Evolutionary conservation across 2,329 filamentous ascomycete genomes (phyloP), one percentile per base, ranked within the genome.

Genomic region (Zymoseptoria brevis): DNA sequence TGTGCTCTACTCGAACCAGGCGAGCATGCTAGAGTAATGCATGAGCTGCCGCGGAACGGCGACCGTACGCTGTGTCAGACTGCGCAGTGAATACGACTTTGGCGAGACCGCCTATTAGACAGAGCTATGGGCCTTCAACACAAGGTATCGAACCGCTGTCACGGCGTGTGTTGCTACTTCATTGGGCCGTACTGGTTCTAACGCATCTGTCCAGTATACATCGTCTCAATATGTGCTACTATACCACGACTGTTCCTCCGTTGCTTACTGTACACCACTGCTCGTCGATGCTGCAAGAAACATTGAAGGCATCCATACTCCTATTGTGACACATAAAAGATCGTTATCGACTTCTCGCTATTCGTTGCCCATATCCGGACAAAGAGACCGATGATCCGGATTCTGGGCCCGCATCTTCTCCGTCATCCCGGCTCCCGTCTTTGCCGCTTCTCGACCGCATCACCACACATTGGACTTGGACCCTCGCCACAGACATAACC

Each of bases 1-100:
- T 76, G 90, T 96, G 67, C 80, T 99, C 71, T 99, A 97, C 81
- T 92, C 90, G 64, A 97, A 96, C 81, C 93, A 99, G 80, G 94
- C 94, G 55, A 96, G 90, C 61, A 80, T 95, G 81, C 81, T 99
- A 68, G 94, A 99, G 82, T 99, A 86, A 53, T n/a, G 51, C 22
- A 26, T 30, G 41, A 11, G 54, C 19, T 13, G 22, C 26, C 26
- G 26, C 26, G 26, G 2, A 29, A 8, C 50, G 24, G n/a, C n/a
- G 22, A 11, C 19, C 49, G n/a, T 53, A 29, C 26, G 26, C 26
- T 29, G 26, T 29, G 26, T 29, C 26, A 29, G 26, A 29, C 26
- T 29, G 8, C 26, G 26, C 26, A 29, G 26, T 29, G 26, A 29
- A 13, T 8, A 24, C 21, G 51, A 21, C 29, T 19, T 29, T 29